Conservation (phyloP, 2,329 filamentous ascomycete genomes). For the Waltergamsia citrina region DNA sequence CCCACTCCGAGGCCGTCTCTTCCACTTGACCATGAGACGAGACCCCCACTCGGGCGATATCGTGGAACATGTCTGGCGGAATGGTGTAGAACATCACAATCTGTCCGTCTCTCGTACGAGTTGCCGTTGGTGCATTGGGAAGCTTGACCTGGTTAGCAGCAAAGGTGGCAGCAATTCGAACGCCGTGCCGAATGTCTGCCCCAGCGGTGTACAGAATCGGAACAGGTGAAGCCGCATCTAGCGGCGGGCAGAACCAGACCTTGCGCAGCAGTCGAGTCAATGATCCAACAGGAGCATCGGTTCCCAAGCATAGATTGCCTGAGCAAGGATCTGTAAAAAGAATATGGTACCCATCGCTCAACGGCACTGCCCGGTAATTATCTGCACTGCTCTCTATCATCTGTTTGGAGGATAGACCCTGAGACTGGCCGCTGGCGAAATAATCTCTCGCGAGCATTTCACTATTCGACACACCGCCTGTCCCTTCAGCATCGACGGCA, state of each 20-base stretch:
- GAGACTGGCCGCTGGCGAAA: not conserved
- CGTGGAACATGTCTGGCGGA: slow-evolving; percentile 43
- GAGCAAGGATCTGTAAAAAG: slow-evolving; percentile 53
- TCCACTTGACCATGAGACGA: slow-evolving; percentile 6
- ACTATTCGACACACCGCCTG: too few relatives aligned
- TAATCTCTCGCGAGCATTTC: not conserved
- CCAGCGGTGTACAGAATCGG: slow-evolving; percentile 47
- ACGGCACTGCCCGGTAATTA: slow-evolving; percentile 53
- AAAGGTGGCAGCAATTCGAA: slow-evolving; percentile 49
- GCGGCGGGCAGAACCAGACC: slow-evolving; percentile 36
- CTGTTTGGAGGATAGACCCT: slow-evolving; percentile 6
- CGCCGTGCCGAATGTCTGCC: slow-evolving; percentile 45
- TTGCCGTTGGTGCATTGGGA: too few relatives aligned
- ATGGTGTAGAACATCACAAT: slow-evolving; percentile 51
- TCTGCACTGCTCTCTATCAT: slow-evolving; percentile 38
- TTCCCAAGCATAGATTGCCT: slow-evolving; percentile 48
- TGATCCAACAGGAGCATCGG: slow-evolving; percentile 45
- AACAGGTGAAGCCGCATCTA: slow-evolving; percentile 15
- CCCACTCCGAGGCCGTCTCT: slow-evolving; percentile 7
- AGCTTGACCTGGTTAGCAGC: too few relatives aligned
- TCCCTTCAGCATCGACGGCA: too few relatives aligned
- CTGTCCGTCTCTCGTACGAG: slow-evolving; percentile 15
- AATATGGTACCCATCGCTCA: slow-evolving; percentile 57
- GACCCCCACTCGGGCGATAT: slow-evolving; percentile 12
- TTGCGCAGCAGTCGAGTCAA: slow-evolving; percentile 45